Evolutionary conservation across 2,329 filamentous ascomycete species (phyloP).

Genomic region (Penicillium fuscoglaucum): DNA sequence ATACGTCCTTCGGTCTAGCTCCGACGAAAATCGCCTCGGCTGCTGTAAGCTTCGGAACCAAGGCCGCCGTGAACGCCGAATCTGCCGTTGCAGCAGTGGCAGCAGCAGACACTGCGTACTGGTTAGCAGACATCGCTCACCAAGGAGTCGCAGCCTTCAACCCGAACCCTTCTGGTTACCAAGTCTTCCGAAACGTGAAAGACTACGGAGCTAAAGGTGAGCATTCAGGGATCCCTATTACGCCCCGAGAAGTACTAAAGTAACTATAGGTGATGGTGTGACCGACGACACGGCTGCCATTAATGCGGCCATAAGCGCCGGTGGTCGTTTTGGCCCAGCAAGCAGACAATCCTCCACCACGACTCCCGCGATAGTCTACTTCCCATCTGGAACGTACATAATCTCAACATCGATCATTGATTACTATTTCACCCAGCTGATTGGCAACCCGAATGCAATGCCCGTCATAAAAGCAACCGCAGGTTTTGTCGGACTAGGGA

Average conservation of each 20-base stretch:
- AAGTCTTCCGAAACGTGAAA: conserved; percentile 33
- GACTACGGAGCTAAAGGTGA: conserved; percentile 37
- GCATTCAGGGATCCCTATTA: conserved; percentile 24
- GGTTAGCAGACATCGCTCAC: conserved; percentile 34
- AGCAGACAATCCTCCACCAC: conserved; percentile 48
- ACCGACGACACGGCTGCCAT: conserved; percentile 61
- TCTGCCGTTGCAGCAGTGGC: not conserved
- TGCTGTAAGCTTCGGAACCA: not conserved
- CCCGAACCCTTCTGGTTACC: conserved; percentile 25
- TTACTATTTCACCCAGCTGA: conserved; percentile 64
- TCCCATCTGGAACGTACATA: conserved; percentile 60
- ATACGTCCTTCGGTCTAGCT: conserved; percentile 17
- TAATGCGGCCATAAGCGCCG: conserved; percentile 48
- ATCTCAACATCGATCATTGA: conserved; percentile 59
- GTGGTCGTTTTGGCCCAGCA: conserved; percentile 47
- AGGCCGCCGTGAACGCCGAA: not conserved
- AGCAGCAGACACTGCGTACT: conserved; percentile 31
- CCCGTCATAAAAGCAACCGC: conserved; percentile 57
- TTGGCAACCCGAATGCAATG: conserved; percentile 59
- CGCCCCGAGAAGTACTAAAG: conserved; percentile 39
- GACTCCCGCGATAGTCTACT: conserved; percentile 59
- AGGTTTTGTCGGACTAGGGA: conserved; percentile 56
- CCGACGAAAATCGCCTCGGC: conserved; percentile 12
- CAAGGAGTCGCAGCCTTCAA: conserved; percentile 35
- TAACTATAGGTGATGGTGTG: conserved; percentile 45